These are phyloP conservation scores for Ophiostoma australiae DNA, from an alignment of 2,329 filamentous ascomycete genomes.

Conservation along the genomic window DNA sequence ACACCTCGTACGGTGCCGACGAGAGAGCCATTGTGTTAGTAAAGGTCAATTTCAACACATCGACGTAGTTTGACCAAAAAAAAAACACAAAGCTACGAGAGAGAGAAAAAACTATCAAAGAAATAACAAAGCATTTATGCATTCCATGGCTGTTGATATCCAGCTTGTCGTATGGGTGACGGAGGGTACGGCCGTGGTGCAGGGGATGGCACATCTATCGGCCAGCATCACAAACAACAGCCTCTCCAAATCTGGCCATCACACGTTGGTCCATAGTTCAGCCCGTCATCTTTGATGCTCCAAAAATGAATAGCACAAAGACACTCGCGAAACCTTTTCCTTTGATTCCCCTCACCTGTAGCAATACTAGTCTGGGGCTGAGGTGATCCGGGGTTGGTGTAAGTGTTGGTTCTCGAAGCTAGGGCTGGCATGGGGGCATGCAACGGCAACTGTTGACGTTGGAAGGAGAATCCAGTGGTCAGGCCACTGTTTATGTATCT, in stretches of 20 bases:
- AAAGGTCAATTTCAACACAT: not conserved
- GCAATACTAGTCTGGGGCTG: not conserved
- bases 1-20: conserved; percentile 48
- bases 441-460: not conserved
- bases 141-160: not conserved
- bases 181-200: not conserved
- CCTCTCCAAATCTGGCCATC: not conserved
- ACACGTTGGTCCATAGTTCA: not conserved
- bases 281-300: not conserved
- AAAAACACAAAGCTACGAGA: not conserved
- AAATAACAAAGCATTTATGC: not conserved
- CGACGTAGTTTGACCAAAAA: not conserved
- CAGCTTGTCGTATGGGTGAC: not conserved
- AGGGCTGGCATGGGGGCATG: not conserved
- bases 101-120: not conserved
- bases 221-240: not conserved
- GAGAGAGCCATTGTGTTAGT: conserved; percentile 33
- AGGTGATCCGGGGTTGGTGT: not conserved
- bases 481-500: not conserved
- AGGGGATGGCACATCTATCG: not conserved
- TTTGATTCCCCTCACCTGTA: not conserved
- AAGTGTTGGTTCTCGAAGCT: not conserved
- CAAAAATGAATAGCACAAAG: not conserved
- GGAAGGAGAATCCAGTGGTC: not conserved
- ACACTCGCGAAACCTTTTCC: not conserved